These are phyloP conservation scores for Pleurotus ostreatus DNA, from an alignment of 768 basidiomycete genomes.

Conservation along the genomic window DNA sequence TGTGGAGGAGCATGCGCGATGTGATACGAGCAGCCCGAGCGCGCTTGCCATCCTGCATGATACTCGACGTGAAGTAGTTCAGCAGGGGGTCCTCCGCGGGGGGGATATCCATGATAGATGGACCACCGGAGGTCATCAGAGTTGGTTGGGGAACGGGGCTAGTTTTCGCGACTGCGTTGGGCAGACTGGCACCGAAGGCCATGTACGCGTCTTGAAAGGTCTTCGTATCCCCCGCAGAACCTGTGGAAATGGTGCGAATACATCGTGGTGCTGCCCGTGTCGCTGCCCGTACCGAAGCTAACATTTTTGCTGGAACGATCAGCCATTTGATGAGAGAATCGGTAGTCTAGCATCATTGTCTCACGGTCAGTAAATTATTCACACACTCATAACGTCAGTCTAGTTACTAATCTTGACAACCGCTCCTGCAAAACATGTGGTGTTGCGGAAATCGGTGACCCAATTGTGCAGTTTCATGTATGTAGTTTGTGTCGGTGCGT, in stretches of 20 bases:
- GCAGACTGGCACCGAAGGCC: constrained; percentile 11
- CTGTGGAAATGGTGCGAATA: constrained; percentile 12
- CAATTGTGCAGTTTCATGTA: no score
- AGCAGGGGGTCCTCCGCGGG: constrained; percentile 76
- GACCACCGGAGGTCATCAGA: constrained; percentile 6
- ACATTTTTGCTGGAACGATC: not conserved
- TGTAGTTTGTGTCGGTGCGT: no score
- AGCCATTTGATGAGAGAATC: no score
- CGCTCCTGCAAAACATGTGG: no score
- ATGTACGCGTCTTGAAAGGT: constrained; percentile 15
- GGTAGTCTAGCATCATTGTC: no score
- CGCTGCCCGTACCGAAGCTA: not conserved
- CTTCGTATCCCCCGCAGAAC: constrained; percentile 13
- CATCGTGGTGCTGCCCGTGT: constrained; percentile 10
- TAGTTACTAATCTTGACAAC: no score
- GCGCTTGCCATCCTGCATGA: constrained; percentile 65
- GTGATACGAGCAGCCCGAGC: constrained; percentile 54
- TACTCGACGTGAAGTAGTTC: constrained; percentile 54
- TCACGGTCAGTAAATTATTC: no score
- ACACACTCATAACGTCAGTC: no score
- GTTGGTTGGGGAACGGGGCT: constrained; percentile 6
- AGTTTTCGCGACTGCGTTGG: not conserved
- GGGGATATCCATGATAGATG: constrained; percentile 50
- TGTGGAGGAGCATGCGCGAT: constrained; percentile 60
- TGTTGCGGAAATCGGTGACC: no score